These are phyloP conservation scores for Coniophora puteana DNA, from an alignment of 1,284 basidiomycete species.

Conservation along the genomic window DNA sequence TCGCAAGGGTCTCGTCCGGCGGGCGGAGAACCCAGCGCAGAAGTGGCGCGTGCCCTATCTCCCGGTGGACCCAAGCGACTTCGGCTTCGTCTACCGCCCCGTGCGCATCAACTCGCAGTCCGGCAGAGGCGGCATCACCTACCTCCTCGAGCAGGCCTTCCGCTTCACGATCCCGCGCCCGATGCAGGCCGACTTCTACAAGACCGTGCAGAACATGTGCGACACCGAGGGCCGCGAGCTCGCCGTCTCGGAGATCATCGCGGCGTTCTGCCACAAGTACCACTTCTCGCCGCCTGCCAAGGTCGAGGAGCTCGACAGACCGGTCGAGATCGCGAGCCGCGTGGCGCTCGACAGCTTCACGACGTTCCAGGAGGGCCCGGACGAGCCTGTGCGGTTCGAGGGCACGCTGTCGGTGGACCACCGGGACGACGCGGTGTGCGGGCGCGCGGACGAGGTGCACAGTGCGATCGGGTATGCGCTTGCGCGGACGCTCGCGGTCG, in stretches of 20 bases:
- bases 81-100: constrained; percentile 91
- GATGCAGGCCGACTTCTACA: constrained; percentile 95
- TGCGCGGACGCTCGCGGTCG: no score
- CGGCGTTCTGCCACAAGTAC: constrained; percentile 59
- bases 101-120: constrained; percentile 96
- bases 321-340: no score
- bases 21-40: constrained; percentile 51
- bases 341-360: no score
- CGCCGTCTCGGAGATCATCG: constrained; percentile 73
- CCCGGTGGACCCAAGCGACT: constrained; percentile 90
- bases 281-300: no score
- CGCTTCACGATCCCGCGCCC: constrained; percentile 87
- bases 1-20: constrained; percentile 94
- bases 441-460: no score
- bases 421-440: no score
- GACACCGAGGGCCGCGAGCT: constrained; percentile 92
- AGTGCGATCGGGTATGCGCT: no score
- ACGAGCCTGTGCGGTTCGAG: no score
- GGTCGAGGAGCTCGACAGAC: no score
- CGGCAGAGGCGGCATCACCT: constrained; percentile 90
- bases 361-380: no score
- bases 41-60: constrained; percentile 92
- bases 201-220: constrained; percentile 83
- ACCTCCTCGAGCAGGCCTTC: constrained; percentile 88
- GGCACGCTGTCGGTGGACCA: no score